Conservation (phyloP, 495 filamentous ascomycete genomes). For the Penicillium canariense region DNA sequence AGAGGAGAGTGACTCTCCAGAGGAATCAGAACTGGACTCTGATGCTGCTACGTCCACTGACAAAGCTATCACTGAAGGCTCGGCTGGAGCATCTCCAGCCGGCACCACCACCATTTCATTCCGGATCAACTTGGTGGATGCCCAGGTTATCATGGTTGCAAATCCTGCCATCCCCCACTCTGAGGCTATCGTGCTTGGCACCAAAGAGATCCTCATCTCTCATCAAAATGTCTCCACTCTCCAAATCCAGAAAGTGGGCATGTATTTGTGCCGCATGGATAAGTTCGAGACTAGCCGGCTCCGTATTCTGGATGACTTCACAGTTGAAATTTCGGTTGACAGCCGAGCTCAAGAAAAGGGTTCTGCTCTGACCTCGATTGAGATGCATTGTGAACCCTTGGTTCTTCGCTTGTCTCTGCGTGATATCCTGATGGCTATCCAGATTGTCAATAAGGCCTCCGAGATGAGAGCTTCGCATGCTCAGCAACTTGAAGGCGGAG, state of each 20-base stretch:
- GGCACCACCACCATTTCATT: conserved; percentile 75
- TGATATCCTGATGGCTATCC: conserved; percentile 89
- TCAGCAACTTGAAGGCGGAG: conserved; percentile 47
- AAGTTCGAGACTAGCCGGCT: conserved; percentile 83
- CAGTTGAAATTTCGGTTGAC: conserved; percentile 84
- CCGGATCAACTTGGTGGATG: conserved; percentile 90
- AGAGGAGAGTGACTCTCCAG: conserved; percentile 55
- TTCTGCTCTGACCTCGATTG: conserved; percentile 70
- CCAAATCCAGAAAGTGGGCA: conserved; percentile 88
- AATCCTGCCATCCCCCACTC: conserved; percentile 87
- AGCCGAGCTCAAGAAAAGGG: conserved; percentile 65
- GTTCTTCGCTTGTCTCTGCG: conserved; percentile 90
- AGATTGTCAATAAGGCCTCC: conserved; percentile 90
- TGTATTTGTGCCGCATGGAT: conserved; percentile 99
- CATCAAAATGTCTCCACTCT: conserved; percentile 92
- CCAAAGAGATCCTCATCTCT: conserved; percentile 88
- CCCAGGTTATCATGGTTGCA: conserved; percentile 91
- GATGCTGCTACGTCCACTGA: conserved; percentile 36
- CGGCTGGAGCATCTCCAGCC: conserved; percentile 31
- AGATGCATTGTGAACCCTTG: conserved; percentile 84
- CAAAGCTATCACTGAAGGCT: conserved; percentile 25
- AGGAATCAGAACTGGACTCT: conserved; percentile 61
- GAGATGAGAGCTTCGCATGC: conserved; percentile 65
- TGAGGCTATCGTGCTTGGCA: conserved; percentile 92
- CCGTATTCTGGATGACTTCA: conserved; percentile 94